Evolutionary conservation across 2,329 filamentous ascomycete species (phyloP).

Genomic region (Sporothrix globosa): DNA sequence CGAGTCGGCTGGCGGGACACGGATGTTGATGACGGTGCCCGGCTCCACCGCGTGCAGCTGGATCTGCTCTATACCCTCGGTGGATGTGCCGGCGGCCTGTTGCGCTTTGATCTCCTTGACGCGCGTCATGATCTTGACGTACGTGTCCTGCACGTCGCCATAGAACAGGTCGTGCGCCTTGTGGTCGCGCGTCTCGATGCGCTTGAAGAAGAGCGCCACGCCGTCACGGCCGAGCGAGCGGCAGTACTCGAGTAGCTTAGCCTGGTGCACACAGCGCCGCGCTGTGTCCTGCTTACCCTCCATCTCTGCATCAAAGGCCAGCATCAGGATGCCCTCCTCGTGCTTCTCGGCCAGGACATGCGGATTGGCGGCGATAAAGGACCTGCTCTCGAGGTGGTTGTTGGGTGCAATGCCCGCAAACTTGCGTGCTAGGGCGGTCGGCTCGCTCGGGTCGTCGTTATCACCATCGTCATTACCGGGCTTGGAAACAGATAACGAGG

Average conservation of each 20-base stretch:
- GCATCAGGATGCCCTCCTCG: constrained; percentile 85
- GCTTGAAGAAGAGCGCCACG: constrained; percentile 91
- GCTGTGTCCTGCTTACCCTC: constrained; percentile 75
- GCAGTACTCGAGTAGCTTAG: constrained; percentile 91
- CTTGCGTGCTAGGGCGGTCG: constrained; percentile 74
- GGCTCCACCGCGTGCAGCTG: constrained; percentile 96
- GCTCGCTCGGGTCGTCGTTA: constrained; percentile 74
- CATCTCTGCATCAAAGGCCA: constrained; percentile 88
- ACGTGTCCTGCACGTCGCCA: constrained; percentile 90
- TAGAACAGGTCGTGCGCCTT: constrained; percentile 88
- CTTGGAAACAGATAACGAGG: not conserved
- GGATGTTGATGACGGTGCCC: constrained; percentile 87
- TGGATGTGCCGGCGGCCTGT: constrained; percentile 46
- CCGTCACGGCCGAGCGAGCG: constrained; percentile 85
- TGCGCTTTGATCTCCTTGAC: constrained; percentile 69
- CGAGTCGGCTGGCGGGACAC: constrained; percentile 65
- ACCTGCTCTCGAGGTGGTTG: constrained; percentile 72
- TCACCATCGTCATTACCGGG: constrained; percentile 51
- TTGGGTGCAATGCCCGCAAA: constrained; percentile 78
- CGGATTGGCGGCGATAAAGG: constrained; percentile 79
- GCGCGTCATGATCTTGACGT: constrained; percentile 76
- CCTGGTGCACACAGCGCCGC: constrained; percentile 89
- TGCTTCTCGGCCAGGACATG: constrained; percentile 77
- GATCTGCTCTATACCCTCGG: constrained; percentile 85
- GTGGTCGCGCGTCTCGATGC: constrained; percentile 86